Evolutionary conservation across 768 basidiomycete species (phyloP).

Genomic region (Leccinum barrowsii): DNA sequence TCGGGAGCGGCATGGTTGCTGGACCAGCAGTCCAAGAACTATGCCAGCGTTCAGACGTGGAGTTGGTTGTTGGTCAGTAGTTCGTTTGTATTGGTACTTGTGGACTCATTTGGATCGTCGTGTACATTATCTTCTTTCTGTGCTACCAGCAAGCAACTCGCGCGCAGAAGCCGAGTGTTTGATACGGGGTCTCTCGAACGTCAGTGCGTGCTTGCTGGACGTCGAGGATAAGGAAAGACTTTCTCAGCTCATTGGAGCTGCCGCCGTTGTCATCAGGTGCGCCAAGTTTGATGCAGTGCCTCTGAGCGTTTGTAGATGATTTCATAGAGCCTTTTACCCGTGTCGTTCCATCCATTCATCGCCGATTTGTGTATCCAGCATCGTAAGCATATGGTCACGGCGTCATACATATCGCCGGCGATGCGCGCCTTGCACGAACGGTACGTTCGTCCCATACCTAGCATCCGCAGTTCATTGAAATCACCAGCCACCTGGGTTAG

Average conservation of each 20-base stretch:
- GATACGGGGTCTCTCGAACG: slow-evolving; percentile 42
- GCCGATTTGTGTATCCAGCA: slow-evolving; percentile 72
- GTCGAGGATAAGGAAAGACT: slow-evolving; percentile 48
- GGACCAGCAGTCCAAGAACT: slow-evolving; percentile 82
- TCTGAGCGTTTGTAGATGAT: not conserved
- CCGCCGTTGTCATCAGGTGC: slow-evolving; percentile 85
- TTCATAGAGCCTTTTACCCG: slow-evolving; percentile 68
- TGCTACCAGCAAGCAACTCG: slow-evolving; percentile 66
- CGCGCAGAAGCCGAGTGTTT: slow-evolving; percentile 52
- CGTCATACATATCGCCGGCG: slow-evolving; percentile 80
- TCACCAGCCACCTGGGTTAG: slow-evolving; percentile 33
- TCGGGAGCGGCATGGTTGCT: slow-evolving; percentile 96
- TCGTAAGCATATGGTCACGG: slow-evolving; percentile 79
- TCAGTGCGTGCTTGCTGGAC: slow-evolving; percentile 56
- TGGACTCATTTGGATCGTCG: slow-evolving; percentile 14
- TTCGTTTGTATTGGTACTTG: slow-evolving; percentile 7
- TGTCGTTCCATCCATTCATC: slow-evolving; percentile 62
- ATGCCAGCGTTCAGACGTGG: slow-evolving; percentile 55
- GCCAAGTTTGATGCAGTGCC: too few relatives aligned
- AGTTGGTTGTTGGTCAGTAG: slow-evolving; percentile 72
- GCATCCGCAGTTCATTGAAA: not conserved
- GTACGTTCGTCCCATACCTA: slow-evolving; percentile 39
- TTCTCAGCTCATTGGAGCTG: slow-evolving; percentile 48
- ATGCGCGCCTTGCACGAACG: slow-evolving; percentile 64
- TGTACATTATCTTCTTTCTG: slow-evolving; percentile 6